Evolutionary conservation across 2,329 filamentous ascomycete species (phyloP).

Genomic region (Aspergillus udagawae): DNA sequence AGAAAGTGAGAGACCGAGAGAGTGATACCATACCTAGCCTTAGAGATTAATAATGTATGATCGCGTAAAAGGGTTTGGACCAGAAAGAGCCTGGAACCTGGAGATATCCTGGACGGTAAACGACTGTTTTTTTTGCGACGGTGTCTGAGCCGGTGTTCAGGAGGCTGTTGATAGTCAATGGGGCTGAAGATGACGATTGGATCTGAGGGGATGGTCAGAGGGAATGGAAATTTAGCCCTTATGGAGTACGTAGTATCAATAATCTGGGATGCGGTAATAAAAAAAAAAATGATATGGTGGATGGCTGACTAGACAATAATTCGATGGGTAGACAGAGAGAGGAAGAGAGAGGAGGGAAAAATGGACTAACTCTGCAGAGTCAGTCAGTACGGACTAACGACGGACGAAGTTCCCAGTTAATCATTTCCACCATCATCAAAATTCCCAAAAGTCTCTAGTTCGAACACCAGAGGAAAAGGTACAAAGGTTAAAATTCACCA

Average conservation of each 20-base stretch:
- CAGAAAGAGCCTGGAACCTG: background rate
- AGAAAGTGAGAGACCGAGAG: background rate
- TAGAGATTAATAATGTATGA: background rate
- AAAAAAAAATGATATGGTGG: background rate
- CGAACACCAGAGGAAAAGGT: background rate
- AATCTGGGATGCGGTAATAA: background rate
- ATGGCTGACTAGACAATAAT: background rate
- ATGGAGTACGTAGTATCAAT: background rate
- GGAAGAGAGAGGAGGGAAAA: background rate
- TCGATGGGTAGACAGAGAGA: background rate
- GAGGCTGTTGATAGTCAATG: conserved; percentile 14
- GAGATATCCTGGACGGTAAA: conserved; percentile 11
- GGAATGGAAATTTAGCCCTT: background rate
- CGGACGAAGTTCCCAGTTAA: background rate
- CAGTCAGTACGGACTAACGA: background rate
- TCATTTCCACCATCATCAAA: background rate
- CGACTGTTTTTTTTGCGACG: conserved; percentile 17
- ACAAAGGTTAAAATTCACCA: background rate
- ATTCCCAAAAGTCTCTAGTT: background rate
- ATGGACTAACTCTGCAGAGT: background rate
- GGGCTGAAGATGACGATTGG: conserved; percentile 7
- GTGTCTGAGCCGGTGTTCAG: conserved; percentile 12
- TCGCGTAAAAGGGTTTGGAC: background rate
- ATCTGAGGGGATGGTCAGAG: background rate
- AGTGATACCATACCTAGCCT: background rate